Base-by-base conservation (phyloP, 306 rosid species). In the Begonia loranthoides region DNA sequence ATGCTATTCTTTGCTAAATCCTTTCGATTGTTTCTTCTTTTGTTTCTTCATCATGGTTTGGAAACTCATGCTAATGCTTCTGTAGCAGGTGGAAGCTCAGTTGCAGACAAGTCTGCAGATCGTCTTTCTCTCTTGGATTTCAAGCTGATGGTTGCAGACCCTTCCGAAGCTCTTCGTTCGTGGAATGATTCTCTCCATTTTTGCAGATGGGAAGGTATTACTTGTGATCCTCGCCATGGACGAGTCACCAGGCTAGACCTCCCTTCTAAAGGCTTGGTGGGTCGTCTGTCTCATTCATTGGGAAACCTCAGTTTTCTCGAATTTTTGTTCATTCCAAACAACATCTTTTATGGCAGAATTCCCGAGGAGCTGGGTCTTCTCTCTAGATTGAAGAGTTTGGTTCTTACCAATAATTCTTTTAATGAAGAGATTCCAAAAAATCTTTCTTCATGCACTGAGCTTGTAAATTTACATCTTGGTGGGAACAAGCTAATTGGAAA, bases 351-450 rank as follows among this genome's bases (percentile, higher is more conserved):
- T 9, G 84, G 93, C 46, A 4, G 41, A 7, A 63, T 82, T 53
- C 95, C 95, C 39, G 4, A 59, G 33, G 72, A 82, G 63, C 60
- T 87, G 44, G 46, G 64, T 50, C 60, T 54, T 13, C 75, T 87
- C n/a, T 33, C 36, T 11, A 66, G 60, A 16, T 49, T 87, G 47
- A 61, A 54, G 67, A 66, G 62, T 65, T 64, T 87, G 6, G 76
- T 79, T 59, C 17, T 82, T 66, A 87, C 79, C 66, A 75, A 62
- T 44, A 82, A 82, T 62, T 46, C 9, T 38, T 56, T 80, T 0
- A 58, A 66, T 46, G 93, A 83, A 12, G 15, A 16, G 7, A 60
- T 79, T 5, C 78, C 72, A 40, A 66, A 79, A 17, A 82, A 75
- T 51, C 49, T 82, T 13, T 67, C 63, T 38, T 9, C 34, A 33